These are phyloP conservation scores for Nannizzia gypsea DNA, from an alignment of 2,329 filamentous ascomycete species.

Conservation along the genomic window DNA sequence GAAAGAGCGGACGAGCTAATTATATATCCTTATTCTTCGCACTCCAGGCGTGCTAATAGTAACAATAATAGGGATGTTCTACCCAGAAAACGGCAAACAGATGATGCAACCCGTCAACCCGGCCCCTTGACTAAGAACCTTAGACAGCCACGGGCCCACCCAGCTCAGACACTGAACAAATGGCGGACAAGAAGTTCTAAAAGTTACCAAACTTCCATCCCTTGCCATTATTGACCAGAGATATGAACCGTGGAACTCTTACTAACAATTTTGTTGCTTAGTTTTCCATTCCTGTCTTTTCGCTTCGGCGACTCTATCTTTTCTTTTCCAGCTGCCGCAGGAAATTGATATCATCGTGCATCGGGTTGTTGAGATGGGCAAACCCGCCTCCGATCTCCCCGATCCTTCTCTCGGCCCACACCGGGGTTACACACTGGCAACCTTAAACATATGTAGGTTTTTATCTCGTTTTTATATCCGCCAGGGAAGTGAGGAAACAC, in stretches of 20 bases:
- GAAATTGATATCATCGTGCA: background rate
- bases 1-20: background rate
- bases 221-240: background rate
- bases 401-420: background rate
- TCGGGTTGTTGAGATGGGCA: background rate
- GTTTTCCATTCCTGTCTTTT: background rate
- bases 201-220: background rate
- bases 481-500: background rate
- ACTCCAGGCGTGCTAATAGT: background rate
- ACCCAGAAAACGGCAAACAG: background rate
- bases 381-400: background rate
- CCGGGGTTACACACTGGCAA: conserved; percentile 2
- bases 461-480: background rate
- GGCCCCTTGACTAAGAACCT: background rate
- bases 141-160: background rate
- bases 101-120: background rate
- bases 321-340: background rate
- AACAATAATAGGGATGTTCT: background rate
- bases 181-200: background rate
- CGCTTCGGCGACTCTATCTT: background rate
- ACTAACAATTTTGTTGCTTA: background rate
- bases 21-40: background rate
- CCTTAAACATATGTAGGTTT: background rate
- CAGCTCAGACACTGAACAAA: background rate
- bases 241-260: background rate